A percentile compares a stretch with the other conserved stretches of the same genome.
Evolutionary conservation across 2,329 filamentous ascomycete genomes (phyloP).

Genomic region (Cercospora sp.): DNA sequence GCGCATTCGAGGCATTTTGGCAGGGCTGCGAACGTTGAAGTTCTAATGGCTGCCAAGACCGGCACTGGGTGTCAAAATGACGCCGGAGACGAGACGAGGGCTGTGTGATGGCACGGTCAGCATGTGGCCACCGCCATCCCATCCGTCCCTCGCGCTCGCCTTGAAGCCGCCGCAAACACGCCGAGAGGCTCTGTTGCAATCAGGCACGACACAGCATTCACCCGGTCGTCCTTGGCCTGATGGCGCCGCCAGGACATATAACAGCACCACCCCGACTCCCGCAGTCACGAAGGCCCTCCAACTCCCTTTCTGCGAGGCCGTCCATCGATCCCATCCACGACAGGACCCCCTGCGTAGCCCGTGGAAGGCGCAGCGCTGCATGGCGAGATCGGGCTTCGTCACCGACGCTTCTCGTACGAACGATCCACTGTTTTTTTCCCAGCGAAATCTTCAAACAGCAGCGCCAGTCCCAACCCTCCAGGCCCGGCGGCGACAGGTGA

Average conservation of each 20-base stretch:
- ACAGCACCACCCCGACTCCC: not conserved
- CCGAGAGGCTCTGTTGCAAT: constrained; percentile 4
- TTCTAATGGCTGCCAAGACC: not conserved
- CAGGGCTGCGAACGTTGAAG: not conserved
- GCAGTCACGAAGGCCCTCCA: not conserved
- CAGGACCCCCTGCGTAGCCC: not conserved
- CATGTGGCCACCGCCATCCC: not conserved
- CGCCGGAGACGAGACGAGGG: not conserved
- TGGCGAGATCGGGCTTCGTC: constrained; percentile 13
- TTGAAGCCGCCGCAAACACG: not conserved
- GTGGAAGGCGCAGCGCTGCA: constrained; percentile 1
- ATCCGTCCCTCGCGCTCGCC: not conserved
- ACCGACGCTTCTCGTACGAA: constrained; percentile 6
- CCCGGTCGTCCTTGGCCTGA: constrained; percentile 9
- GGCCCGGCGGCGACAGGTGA: not conserved
- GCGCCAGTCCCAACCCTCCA: constrained; percentile 14
- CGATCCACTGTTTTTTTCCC: constrained; percentile 20
- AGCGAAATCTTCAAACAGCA: constrained; percentile 2
- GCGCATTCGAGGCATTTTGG: not conserved
- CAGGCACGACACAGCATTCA: constrained; percentile 6
- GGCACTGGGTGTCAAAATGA: not conserved
- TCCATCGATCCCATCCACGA: not conserved
- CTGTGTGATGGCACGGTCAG: not conserved
- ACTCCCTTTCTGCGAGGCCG: not conserved
- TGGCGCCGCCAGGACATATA: constrained; percentile 11